phyloP scores from a whole-genome alignment of 1,284 basidiomycete species.

The Trametes pubescens region DNA sequence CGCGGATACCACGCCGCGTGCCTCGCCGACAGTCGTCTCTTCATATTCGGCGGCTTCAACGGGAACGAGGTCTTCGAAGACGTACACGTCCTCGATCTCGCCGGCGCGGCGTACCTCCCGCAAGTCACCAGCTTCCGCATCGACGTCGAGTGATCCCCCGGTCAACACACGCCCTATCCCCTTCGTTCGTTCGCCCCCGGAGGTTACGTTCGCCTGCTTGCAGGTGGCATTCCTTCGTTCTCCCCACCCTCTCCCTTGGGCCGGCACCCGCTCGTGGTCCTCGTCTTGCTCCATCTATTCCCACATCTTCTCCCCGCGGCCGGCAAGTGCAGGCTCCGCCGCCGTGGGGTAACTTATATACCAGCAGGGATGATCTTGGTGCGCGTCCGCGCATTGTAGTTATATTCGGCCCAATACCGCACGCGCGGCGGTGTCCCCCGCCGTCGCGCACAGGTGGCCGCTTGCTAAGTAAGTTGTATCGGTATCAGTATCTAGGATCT shows the following conservation, averaged over 20 bases:
- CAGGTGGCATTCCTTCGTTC: not conserved
- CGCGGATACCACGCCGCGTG: constrained; percentile 88
- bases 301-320: not conserved
- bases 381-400: constrained; percentile 20
- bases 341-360: constrained; percentile 25
- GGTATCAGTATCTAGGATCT: not conserved
- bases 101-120: constrained; percentile 89
- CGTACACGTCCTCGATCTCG: constrained; percentile 85
- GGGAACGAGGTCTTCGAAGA: constrained; percentile 86
- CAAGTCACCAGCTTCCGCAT: constrained; percentile 86
- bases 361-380: constrained; percentile 20
- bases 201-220: not conserved
- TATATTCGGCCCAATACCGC: constrained; percentile 3
- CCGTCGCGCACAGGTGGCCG: not conserved
- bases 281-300: not conserved
- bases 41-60: constrained; percentile 91
- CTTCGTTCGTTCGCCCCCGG: no score
- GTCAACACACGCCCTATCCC: no score
- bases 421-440: not conserved
- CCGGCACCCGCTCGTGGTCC: not conserved
- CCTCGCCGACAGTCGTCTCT: constrained; percentile 84
- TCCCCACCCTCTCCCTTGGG: not conserved
- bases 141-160: constrained; percentile 45
- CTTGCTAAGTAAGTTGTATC: constrained; percentile 7
- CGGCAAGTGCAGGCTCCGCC: constrained; percentile 1